These are phyloP conservation scores for Camellia japonica DNA, from an alignment of 148 eudicot species.

Conservation along the genomic window DNA sequence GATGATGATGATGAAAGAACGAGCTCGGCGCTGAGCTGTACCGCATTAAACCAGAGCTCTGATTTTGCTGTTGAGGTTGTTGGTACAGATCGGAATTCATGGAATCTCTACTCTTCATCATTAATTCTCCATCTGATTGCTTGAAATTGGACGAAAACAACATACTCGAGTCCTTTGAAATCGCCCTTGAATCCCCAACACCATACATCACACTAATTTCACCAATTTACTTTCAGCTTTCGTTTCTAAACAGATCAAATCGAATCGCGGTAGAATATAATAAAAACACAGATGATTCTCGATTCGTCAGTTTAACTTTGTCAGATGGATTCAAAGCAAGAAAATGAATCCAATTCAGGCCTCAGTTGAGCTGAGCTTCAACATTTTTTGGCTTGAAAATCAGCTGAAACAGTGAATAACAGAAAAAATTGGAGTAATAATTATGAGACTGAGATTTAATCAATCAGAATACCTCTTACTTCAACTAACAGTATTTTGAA, in stretches of 20 bases:
- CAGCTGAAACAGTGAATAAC: neutral
- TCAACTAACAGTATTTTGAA: neutral
- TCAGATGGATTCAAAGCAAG: neutral
- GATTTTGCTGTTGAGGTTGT: slow-evolving; percentile 13
- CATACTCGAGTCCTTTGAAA: slow-evolving; percentile 17
- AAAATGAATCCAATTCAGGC: neutral
- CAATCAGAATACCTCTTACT: neutral
- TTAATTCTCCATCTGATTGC: slow-evolving; percentile 23
- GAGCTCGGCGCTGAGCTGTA: slow-evolving; percentile 57
- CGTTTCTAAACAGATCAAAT: too few species aligned
- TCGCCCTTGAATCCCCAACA: slow-evolving; percentile 13
- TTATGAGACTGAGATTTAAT: neutral
- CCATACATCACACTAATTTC: slow-evolving; percentile 11
- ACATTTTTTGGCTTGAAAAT: neutral
- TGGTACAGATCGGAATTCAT: slow-evolving; percentile 21
- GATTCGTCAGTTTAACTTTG: neutral
- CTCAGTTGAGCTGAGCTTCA: neutral
- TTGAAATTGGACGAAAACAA: slow-evolving; percentile 15
- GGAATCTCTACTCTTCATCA: slow-evolving; percentile 18
- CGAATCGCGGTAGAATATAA: too few species aligned
- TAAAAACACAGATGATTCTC: too few species aligned
- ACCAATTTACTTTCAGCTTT: neutral
- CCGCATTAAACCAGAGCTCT: slow-evolving; percentile 20
- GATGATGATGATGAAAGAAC: slow-evolving; percentile 10
- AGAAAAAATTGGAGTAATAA: neutral